A percentile compares a stretch with the other conserved stretches of the same genome.
phyloP scores from a whole-genome alignment of 805 yeast genomes.

The Komagataella kurtzmanii region DNA sequence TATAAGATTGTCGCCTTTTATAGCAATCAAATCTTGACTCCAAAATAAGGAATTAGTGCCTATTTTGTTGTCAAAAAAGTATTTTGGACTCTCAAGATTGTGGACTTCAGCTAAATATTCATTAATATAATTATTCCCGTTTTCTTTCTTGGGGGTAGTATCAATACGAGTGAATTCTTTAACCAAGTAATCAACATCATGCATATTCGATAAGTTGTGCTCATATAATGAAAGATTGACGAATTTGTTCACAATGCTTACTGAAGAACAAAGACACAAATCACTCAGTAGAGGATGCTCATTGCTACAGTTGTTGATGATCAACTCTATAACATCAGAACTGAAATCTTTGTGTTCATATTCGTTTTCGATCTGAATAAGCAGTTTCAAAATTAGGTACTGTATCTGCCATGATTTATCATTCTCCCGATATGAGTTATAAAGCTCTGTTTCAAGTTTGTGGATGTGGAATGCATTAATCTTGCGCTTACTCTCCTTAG shows the following conservation, averaged over 20 bases:
- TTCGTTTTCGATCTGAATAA: conserved; percentile 32
- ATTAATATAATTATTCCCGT: conserved; percentile 19
- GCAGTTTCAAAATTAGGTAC: conserved; percentile 31
- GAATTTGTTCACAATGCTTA: conserved; percentile 26
- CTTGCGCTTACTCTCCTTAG: conserved; percentile 45
- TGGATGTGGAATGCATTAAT: conserved; percentile 25
- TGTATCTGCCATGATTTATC: conserved; percentile 46
- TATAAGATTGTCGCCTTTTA: conserved; percentile 18
- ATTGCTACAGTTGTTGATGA: conserved; percentile 34
- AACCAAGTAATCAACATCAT: conserved; percentile 21
- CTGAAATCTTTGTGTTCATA: conserved; percentile 31
- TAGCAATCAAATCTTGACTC: conserved; percentile 41
- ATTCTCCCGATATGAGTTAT: conserved; percentile 5
- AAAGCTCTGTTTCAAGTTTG: conserved; percentile 24
- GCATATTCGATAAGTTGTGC: conserved; percentile 31
- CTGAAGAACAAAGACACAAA: background rate
- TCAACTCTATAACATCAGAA: conserved; percentile 25
- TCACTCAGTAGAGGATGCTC: background rate
- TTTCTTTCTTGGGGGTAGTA: conserved; percentile 20
- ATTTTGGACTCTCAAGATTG: conserved; percentile 30
- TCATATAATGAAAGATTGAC: conserved; percentile 28
- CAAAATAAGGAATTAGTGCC: conserved; percentile 65
- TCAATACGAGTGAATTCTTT: conserved; percentile 26
- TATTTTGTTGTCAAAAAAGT: conserved; percentile 43
- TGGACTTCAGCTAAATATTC: conserved; percentile 38